Evolutionary conservation across 805 yeast genomes (phyloP), one percentile per base, ranked within the genome.

Genomic region (Metschnikowia dekortorum): DNA sequence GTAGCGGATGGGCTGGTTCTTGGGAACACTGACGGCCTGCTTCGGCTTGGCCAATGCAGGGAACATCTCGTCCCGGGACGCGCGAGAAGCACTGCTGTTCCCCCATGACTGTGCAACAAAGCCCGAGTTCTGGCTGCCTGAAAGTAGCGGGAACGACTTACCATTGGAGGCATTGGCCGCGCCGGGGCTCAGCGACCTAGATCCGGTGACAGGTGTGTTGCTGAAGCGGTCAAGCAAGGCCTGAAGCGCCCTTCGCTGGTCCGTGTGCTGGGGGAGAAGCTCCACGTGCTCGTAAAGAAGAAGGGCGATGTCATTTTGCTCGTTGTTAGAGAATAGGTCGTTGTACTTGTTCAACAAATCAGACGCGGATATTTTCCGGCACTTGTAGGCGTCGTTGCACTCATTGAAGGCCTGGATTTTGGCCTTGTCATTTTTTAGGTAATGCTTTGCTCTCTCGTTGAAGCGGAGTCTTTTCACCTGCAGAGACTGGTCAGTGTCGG

Each of bases 401-500:
- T 67, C 64, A 28, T 67, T 62, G 63, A 89, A 89, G 46, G 69
- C 61, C 8, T 71, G 70, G 54, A 83, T 73, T 8, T 71, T 71
- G 6, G 67, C 64, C 10, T 65, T 64, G 30, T 83, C 74, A 56
- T 84, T 82, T 46, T 80, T 75, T 47, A 87, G 67, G 62, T 89
- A 87, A 64, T 87, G 90, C 62, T 85, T 83, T 1, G 96, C 96
- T 61, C 96, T 75, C 63, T 89, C 96, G 54, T 87, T 92, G 30
- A 89, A 74, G 57, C 96, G 76, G 62, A 76, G 68, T 53, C 71
- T 76, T 57, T 81, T 86, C 39, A 74, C 67, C 32, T 77, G 81
- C 9, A 67, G 64, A 28, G 67, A 71, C 46, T 29, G 46, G 18
- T n/a, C 29, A 8, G 10, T 14, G 22, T 59, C 64, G 4, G 53